Conservation (phyloP, 169 alveolate species). For the Plasmodium knowlesi region DNA sequence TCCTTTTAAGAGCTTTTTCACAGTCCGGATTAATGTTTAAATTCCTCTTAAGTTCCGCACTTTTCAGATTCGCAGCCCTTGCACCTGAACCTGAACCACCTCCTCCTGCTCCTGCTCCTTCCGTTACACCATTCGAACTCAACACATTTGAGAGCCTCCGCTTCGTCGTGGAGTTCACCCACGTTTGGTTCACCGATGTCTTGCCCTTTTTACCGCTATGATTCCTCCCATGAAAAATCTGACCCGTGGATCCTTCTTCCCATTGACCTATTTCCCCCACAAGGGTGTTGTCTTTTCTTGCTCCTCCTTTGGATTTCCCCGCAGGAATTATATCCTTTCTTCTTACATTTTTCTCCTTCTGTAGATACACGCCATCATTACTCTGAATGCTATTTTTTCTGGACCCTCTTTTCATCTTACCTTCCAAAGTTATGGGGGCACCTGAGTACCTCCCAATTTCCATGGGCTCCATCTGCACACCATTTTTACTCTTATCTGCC, state of each 20-base stretch:
- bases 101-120: not conserved
- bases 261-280: not conserved
- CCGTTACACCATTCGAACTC: not conserved
- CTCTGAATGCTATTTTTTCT: conserved; percentile 33
- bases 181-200: not conserved
- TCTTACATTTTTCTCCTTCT: conserved; percentile 26
- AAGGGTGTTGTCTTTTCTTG: not conserved
- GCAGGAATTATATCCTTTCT: not conserved
- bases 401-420: conserved; percentile 15
- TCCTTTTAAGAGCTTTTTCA: conserved; percentile 5
- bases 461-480: not conserved
- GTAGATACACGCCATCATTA: not conserved
- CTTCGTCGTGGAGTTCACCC: not conserved
- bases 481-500: not conserved
- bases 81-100: not conserved
- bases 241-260: not conserved
- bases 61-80: not conserved
- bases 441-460: not conserved
- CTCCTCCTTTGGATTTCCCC: not conserved
- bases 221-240: not conserved
- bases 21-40: not conserved
- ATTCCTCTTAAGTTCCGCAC: not conserved
- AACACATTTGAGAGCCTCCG: not conserved
- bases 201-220: not conserved
- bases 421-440: conserved; percentile 16